A percentile compares a stretch with the other conserved stretches of the same genome.
These are phyloP conservation scores for Penicillium cosmopolitanum DNA, from an alignment of 495 filamentous ascomycete genomes.

Conservation along the genomic window DNA sequence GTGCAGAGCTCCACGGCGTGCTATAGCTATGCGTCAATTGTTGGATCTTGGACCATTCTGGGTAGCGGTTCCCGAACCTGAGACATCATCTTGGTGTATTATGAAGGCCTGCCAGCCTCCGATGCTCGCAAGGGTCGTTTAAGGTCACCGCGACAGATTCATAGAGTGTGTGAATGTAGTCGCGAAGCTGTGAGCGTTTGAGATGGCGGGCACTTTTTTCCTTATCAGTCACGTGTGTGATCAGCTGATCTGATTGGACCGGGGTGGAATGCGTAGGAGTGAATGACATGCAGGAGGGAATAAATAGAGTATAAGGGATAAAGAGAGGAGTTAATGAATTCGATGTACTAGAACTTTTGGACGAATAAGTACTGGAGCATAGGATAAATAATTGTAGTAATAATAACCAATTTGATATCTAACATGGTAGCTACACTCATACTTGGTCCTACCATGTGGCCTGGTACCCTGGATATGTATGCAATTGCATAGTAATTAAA, in stretches of 20 bases:
- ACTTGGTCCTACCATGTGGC: no score
- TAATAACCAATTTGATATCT: no score
- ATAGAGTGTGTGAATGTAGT: slow-evolving; percentile 31
- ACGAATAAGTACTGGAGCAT: no score
- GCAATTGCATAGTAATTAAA: neutral
- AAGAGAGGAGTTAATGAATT: no score
- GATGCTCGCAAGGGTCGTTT: slow-evolving; percentile 66
- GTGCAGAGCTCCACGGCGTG: slow-evolving; percentile 79
- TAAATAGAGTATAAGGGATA: no score
- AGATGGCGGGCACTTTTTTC: slow-evolving; percentile 34
- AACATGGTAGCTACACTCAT: no score
- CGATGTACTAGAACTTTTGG: no score
- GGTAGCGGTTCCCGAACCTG: slow-evolving; percentile 45
- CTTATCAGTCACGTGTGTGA: slow-evolving; percentile 44
- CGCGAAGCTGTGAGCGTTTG: slow-evolving; percentile 5
- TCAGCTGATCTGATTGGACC: slow-evolving; percentile 35
- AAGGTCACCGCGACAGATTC: slow-evolving; percentile 62
- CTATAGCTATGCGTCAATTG: slow-evolving; percentile 40
- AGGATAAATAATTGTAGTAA: no score
- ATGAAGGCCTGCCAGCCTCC: slow-evolving; percentile 63
- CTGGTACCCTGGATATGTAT: no score
- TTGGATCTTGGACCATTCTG: slow-evolving; percentile 11
- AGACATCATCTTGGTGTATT: slow-evolving; percentile 56
- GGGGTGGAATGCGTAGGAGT: neutral
- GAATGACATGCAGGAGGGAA: neutral